Percentiles rank a stretch among this genome's conserved stretches.
These are phyloP conservation scores for Taphrina sp. DNA, from an alignment of 1,139 yeast species.

Conservation along the genomic window DNA sequence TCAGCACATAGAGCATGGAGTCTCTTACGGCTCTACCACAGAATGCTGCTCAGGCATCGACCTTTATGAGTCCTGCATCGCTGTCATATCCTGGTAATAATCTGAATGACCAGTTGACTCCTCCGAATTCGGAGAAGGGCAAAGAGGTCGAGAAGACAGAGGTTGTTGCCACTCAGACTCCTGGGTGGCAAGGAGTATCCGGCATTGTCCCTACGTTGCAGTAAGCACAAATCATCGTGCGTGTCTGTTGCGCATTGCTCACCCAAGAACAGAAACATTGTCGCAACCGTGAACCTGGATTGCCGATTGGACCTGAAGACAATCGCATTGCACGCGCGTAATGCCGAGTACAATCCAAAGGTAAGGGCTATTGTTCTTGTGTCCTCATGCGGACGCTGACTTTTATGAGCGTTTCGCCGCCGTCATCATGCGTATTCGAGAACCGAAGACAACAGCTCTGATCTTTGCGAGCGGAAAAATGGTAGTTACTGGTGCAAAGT, in stretches of 20 bases:
- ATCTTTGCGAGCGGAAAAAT: constrained; percentile 98
- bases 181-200: constrained; percentile 50
- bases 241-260: constrained; percentile 8
- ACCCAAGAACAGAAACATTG: constrained; percentile 59
- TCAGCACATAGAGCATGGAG: too few relatives aligned
- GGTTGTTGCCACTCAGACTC: constrained; percentile 1
- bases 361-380: constrained; percentile 34
- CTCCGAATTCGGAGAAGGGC: constrained; percentile 15
- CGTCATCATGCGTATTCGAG: constrained; percentile 98
- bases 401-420: constrained; percentile 85
- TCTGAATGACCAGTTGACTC: constrained; percentile 13
- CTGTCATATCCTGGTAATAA: constrained; percentile 28
- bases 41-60: constrained; percentile 33
- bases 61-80: constrained; percentile 32
- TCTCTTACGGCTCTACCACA: constrained; percentile 32
- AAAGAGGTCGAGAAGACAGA: constrained; percentile 16
- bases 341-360: constrained; percentile 95
- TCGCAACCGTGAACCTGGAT: constrained; percentile 95
- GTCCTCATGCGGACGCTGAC: constrained; percentile 22
- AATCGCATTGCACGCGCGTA: constrained; percentile 97
- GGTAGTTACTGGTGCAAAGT: constrained; percentile 99
- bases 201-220: constrained; percentile 96
- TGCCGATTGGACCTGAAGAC: constrained; percentile 94
- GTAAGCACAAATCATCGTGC: constrained; percentile 39
- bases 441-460: constrained; percentile 96